phyloP scores from a whole-genome alignment of 768 basidiomycete species.

The Suillus cothurnatus region DNA sequence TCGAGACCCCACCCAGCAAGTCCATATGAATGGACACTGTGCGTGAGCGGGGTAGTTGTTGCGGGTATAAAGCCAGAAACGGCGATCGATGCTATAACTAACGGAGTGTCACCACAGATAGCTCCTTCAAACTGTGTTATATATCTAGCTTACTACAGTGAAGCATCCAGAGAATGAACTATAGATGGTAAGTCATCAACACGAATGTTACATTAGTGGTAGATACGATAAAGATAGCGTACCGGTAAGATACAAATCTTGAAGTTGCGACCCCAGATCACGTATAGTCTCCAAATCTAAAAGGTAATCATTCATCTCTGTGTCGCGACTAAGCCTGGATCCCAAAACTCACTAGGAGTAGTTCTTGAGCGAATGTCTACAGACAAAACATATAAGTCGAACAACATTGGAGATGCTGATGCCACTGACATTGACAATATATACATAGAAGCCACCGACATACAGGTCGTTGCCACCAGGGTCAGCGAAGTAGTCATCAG shows the following conservation, averaged over 20 bases:
- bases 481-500: neutral
- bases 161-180: constrained; percentile 19
- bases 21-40: neutral
- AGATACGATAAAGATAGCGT: neutral
- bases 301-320: neutral
- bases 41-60: constrained; percentile 5
- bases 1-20: constrained; percentile 19
- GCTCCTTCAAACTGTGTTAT: neutral
- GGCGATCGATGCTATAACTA: constrained; percentile 18
- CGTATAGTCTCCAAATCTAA: constrained; percentile 29
- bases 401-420: neutral
- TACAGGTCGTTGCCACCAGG: constrained; percentile 8
- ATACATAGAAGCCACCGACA: constrained; percentile 20
- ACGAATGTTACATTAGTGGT: neutral
- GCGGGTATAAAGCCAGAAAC: constrained; percentile 20
- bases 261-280: constrained; percentile 17
- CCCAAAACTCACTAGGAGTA: constrained; percentile 22
- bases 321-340: neutral
- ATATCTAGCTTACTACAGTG: constrained; percentile 19
- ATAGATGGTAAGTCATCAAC: neutral
- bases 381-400: neutral
- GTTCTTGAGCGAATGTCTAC: constrained; percentile 18
- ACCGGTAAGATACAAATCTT: constrained; percentile 23
- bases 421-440: constrained; percentile 15
- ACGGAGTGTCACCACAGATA: too few relatives aligned